Base-by-base conservation (phyloP, 164 flowering plant genomes). In the Santalum album region DNA sequence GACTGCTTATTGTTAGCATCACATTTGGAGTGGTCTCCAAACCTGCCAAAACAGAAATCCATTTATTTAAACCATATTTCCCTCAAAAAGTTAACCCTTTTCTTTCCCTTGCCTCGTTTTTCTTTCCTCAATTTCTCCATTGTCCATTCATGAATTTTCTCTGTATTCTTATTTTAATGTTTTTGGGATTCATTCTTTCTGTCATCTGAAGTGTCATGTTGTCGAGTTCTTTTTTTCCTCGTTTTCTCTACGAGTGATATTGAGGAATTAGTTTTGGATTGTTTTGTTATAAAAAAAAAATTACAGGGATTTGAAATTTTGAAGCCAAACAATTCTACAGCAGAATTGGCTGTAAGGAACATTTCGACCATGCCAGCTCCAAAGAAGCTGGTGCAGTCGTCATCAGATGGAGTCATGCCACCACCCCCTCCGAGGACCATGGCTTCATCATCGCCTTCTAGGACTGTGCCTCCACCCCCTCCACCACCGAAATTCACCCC, bases 301-400 rank as follows among this genome's bases (percentile, higher is more conserved):
- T 55, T 69, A 44, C 88, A 82, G 85, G 89, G 59, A 55, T 69
- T 72, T 26, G 81, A 77, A 55, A 48, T 61, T 58, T 56, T 47
- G 49, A 73, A 75, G 67, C 76, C 74, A 57, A 64, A 69, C 68
- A 65, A 59, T 56, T 46, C 51, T n/a, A 57, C 49, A 12, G 67
- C 66, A 49, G 71, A 70, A 56, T 25, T 47, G 49, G 66, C 51
- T 45, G 60, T 46, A 17, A 78, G 75, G 68, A 72, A 69, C 60
- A 54, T 69, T 58, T 69, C 81, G 16, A 68, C 54, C 21, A 75
- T 79, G 77, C 82, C 80, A 43, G 69, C 90, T 65, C 81, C 88
- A 46, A 82, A 64, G 79, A 83, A 78, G 66, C 63, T 75, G 64
- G 63, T 71, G 26, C 72, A 61, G 60, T 57, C 75, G 63, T 60